Base-by-base conservation (phyloP, 179 eudicot species). In the Silene coronaria region DNA sequence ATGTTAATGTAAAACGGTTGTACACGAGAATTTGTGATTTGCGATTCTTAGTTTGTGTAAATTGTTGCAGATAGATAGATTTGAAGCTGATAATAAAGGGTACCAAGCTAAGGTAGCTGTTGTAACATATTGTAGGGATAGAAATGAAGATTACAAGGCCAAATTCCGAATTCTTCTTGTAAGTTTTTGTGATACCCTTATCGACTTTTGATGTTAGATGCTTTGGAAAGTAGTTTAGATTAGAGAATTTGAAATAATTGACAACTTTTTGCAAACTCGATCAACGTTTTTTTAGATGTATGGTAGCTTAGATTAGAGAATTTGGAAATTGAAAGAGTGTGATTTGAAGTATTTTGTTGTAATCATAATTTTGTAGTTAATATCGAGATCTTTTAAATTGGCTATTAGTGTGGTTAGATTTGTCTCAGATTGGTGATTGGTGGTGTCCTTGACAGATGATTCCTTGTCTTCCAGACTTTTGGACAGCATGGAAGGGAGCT, bases 401-500 rank as follows among this genome's bases (percentile, higher is more conserved):
- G 78, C 53, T 69, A 73, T 48, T 74, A 74, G 88, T 73, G 87
- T 76, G 72, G 76, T 77, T 79, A 79, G 86, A 81, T 68, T 82
- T 85, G 82, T 90, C 91, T 92, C 96, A 91, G 85, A 86, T 87
- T 85, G 85, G 89, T 90, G 82, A 89, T 90, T 87, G 88, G 89
- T 91, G 92, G 88, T 92, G 88, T 91, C 91, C 83, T 90, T 92
- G 99, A 95, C 99, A 95, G 99, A 95, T 87, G 88, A 87, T 92
- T 95, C 85, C 97, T 95, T 95, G 99, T 95, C 85, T 95, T 95
- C 97, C 99, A 95, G 99, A 95, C 91, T 95, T 95, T 95, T 85
- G 99, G 99, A 71, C 99, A 95, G 91, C 99, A 95, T 79, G 97
- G 91, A 62, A 88, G 99, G 83, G 99, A 95, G 88, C 91, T 95